These are phyloP conservation scores for Xylaria sp. DNA, from an alignment of 2,329 filamentous ascomycete species.

Conservation along the genomic window DNA sequence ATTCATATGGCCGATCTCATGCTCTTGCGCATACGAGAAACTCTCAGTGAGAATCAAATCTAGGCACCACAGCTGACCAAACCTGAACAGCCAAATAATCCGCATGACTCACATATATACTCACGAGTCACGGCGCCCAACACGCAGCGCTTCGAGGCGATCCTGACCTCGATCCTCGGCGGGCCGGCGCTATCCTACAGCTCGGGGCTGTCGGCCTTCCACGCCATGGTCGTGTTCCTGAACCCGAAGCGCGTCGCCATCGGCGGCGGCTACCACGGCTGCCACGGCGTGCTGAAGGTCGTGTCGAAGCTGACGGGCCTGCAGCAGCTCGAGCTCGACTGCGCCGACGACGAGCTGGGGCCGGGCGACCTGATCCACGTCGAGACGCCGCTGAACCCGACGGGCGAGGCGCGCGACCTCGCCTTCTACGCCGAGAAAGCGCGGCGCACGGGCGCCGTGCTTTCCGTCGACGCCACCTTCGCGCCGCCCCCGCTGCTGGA, in stretches of 20 bases:
- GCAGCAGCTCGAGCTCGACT: constrained; percentile 76
- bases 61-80: constrained; percentile 3
- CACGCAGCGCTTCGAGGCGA: constrained; percentile 83
- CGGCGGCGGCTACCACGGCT: constrained; percentile 90
- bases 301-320: constrained; percentile 81
- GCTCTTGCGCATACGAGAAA: background rate
- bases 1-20: background rate
- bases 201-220: constrained; percentile 88
- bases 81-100: constrained; percentile 57
- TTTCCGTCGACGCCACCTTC: constrained; percentile 92
- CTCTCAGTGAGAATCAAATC: background rate
- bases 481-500: constrained; percentile 90
- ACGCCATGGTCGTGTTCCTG: constrained; percentile 84
- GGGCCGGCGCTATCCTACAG: constrained; percentile 80
- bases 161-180: constrained; percentile 78
- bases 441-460: constrained; percentile 74
- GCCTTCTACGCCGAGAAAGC: constrained; percentile 77
- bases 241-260: constrained; percentile 88
- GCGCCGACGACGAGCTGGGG: constrained; percentile 71
- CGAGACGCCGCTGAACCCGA: constrained; percentile 94
- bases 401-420: constrained; percentile 82
- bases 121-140: constrained; percentile 84
- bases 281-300: constrained; percentile 83
- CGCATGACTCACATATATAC: constrained; percentile 78
- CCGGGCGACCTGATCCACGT: constrained; percentile 88